These are phyloP conservation scores for Oryza coarctata DNA, from an alignment of 176 grass and related monocot species.

Conservation along the genomic window DNA sequence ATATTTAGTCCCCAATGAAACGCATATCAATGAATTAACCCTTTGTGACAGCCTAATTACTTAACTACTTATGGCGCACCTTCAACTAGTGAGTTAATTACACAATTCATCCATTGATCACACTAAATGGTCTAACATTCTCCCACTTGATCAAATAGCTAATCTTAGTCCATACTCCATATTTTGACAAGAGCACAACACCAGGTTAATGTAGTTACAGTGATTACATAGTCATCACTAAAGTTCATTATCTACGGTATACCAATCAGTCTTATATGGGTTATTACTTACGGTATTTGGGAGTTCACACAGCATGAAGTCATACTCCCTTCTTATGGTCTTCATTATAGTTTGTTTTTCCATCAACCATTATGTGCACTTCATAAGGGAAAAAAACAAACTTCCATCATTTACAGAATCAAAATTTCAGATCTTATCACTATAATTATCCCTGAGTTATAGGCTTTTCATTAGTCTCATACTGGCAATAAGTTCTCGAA, in stretches of 20 bases:
- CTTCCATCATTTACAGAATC: background rate
- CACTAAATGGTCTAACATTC: background rate
- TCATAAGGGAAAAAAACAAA: background rate
- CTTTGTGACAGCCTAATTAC: background rate
- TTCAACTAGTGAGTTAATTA: background rate
- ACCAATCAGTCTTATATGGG: background rate
- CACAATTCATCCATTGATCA: background rate
- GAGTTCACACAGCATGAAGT: background rate
- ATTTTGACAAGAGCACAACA: background rate
- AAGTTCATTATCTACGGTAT: background rate
- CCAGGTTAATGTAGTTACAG: background rate
- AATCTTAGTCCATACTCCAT: background rate
- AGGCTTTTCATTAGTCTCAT: background rate
- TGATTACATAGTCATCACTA: background rate
- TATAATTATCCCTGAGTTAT: background rate
- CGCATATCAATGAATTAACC: no score
- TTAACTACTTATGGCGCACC: background rate
- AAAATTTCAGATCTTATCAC: background rate
- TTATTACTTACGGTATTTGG: background rate
- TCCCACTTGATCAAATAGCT: background rate
- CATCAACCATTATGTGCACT: no score
- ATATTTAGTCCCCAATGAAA: no score
- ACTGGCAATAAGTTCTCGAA: background rate
- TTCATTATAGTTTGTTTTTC: no score
- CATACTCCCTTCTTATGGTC: background rate